A percentile compares a stretch with the other conserved stretches of the same genome.
phyloP scores from a whole-genome alignment of 225 moss, liverwort and hornwort genomes.

The Physcomitrellopsis africana region DNA sequence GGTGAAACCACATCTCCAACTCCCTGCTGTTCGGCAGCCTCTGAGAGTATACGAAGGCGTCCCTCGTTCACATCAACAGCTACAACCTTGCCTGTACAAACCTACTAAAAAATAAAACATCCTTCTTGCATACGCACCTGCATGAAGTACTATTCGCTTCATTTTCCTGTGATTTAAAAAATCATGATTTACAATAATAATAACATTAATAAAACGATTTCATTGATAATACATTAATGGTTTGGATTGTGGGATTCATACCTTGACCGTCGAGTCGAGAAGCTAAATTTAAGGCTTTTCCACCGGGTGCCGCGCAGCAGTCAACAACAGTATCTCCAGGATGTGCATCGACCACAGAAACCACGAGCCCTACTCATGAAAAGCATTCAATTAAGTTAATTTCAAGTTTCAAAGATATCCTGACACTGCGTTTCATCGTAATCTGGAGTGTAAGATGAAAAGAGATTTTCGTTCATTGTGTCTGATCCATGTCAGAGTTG shows the following conservation, averaged over 20 bases:
- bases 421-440: neutral
- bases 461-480: no score
- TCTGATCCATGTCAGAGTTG: no score
- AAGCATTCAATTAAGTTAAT: constrained; percentile 10
- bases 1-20: constrained; percentile 63
- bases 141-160: constrained; percentile 3
- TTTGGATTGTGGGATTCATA: constrained; percentile 23
- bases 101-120: constrained; percentile 15
- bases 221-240: neutral
- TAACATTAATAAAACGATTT: no score
- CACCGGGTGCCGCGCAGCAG: constrained; percentile 84
- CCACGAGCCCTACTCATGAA: constrained; percentile 63
- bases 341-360: constrained; percentile 67
- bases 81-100: constrained; percentile 62
- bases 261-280: constrained; percentile 67
- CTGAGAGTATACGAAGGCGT: constrained; percentile 70
- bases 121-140: constrained; percentile 23
- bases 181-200: neutral
- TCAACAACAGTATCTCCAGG: constrained; percentile 75
- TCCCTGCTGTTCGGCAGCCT: constrained; percentile 74
- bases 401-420: neutral
- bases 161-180: constrained; percentile 6
- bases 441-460: neutral
- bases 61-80: constrained; percentile 82
- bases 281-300: constrained; percentile 74